Base-by-base conservation (phyloP, 2,329 filamentous ascomycete species). In the Aureobasidium sp. region DNA sequence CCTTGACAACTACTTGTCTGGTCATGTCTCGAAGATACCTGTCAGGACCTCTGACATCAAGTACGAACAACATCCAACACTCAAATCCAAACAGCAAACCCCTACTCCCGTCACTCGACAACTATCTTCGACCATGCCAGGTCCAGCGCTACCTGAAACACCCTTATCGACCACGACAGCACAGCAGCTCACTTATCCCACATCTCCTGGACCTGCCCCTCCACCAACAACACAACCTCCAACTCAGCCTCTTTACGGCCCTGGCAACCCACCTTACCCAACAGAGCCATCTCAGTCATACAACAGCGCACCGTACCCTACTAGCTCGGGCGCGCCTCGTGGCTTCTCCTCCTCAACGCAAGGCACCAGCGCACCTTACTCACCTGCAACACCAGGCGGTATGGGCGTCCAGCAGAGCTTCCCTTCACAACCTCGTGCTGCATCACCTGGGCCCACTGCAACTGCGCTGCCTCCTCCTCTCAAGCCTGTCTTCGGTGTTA, bases 401-500 rank as follows among this genome's bases (percentile, higher is more conserved):
- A 64, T 63, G 42, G 64, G 62, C 20, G 40, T 23, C 10, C 62
- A 56, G 31, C 62, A 58, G 36, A 56, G 50, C 31, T 56, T 55
- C 42, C 10, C 42, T 29, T 33, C 54, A n/a, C 60, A 55, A 8
- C 43, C 66, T 36, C 45, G 42, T 13, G 9, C 53, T 18, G 29
- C 40, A 25, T 53, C 66, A 23, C 66, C 66, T 43, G 55, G 65
- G 55, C 54, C 67, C 20, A 53, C 48, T 38, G 66, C 59, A 18
- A 63, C 38, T 51, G 60, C 53, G 40, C 62, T 61, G 8, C 75
- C 84, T 15, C 85, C 87, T 13, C 88, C 91, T 2, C 77, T 91
- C 36, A 91, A 91, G 69, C 92, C 93, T 1, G 92, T 98, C 1
- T 99, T 98, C 78, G 95, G 95, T 1, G 81, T 98, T 9, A 89